Base-by-base conservation (phyloP, 2,329 filamentous ascomycete species). In the Escovopsis sp. region DNA sequence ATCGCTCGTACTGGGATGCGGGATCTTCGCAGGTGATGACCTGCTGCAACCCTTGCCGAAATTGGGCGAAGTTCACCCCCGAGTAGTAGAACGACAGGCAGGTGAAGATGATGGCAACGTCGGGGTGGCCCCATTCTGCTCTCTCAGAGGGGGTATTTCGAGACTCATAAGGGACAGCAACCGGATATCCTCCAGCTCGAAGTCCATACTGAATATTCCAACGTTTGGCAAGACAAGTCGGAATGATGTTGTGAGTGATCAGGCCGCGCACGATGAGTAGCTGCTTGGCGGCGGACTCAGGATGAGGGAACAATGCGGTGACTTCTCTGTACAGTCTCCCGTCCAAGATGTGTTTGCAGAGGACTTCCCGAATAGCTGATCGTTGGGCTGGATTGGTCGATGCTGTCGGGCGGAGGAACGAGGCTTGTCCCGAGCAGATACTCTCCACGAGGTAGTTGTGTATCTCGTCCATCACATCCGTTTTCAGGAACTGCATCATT, bases 141-240 rank as follows among this genome's bases (percentile, higher is more conserved):
- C 74, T 67, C 0, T 73, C 68, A 0, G 69, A 71, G 0, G 81
- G 79, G 0, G 68, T 63, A 2, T 79, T 81, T 43, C 42, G 42
- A 4, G 44, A 41, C 20, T 40, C 33, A 34, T 40, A 45, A 3
- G 44, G 44, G 3, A 45, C 85, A 84, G 80, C 79, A 5, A 82
- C 69, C 0, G 75, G 74, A 34, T 68, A 62, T 12, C 81, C 65
- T 0, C 46, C 37, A 0, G 71, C 66, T 47, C 77, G 67, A 0
- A 79, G 57, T 0, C 76, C 75, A 37, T 79, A 87, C 35, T 74
- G 65, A 0, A 86, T 79, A 25, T 79, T 77, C 72, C 72, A 84
- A 4, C 75, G 60, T 51, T 81, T 83, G 39, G 72, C 71, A 0
- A 82, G 51, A 3, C 66, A 70, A 24, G 78, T 68, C 1, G 73